A percentile compares a stretch with the other conserved stretches of the same genome.
phyloP scores from a whole-genome alignment of 2,329 filamentous ascomycete species.

The Elsinoe necatrix region DNA sequence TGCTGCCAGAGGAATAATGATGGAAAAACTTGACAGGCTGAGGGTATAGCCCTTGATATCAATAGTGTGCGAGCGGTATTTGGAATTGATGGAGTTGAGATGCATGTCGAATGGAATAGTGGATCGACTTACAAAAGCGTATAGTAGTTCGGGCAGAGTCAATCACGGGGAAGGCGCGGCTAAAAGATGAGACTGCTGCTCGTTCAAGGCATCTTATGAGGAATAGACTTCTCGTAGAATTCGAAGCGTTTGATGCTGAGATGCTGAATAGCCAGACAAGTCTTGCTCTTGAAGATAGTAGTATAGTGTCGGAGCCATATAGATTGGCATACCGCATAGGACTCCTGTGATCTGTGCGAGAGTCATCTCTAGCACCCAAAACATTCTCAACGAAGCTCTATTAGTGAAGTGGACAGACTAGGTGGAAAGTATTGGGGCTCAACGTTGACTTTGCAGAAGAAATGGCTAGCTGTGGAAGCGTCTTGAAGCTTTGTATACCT shows the following conservation, averaged over 20 bases:
- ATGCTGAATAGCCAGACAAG: not conserved
- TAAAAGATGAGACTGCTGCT: not conserved
- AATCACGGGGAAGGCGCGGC: not conserved
- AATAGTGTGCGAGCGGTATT: not conserved
- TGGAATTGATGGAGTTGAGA: constrained; percentile 2
- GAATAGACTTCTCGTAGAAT: not conserved
- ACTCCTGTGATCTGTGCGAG: no score
- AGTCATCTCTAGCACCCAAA: no score
- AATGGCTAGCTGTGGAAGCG: not conserved
- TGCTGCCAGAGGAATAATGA: not conserved
- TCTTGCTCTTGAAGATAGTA: no score
- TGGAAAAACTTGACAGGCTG: not conserved
- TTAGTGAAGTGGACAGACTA: no score
- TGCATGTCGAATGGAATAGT: not conserved
- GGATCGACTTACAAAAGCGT: not conserved
- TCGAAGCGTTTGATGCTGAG: not conserved
- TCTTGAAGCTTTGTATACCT: not conserved
- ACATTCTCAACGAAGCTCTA: no score
- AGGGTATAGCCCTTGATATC: not conserved
- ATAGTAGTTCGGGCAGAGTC: not conserved
- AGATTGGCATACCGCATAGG: no score
- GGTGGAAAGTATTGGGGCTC: not conserved
- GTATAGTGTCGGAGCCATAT: no score
- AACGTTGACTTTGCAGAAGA: not conserved
- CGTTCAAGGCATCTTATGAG: not conserved